Base-by-base conservation (phyloP, 768 basidiomycete species). In the Xerocomellus amylosporus region DNA sequence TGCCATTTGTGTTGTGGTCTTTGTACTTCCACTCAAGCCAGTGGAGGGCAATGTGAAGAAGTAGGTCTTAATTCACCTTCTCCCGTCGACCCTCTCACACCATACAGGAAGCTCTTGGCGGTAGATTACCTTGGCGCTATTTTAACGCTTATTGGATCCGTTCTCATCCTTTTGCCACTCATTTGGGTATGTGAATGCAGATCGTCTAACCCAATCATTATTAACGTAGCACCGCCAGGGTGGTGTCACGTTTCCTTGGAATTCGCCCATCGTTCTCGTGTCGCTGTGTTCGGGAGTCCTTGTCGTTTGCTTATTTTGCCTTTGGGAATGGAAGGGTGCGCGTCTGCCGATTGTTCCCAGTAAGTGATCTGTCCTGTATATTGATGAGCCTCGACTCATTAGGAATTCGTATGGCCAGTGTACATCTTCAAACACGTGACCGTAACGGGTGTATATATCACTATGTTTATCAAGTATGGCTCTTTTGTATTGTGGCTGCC, bases 321-420 rank as follows among this genome's bases (percentile, higher is more conserved):
- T 82, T 36, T 88, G 85, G 78, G 89, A 92, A 69, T 85, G 84
- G 79, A 86, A 82, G 66, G 75, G 84, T 1, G 85, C 87, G 2
- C 72, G 70, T 46, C 75, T 90, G 7, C 90, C 89, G 0, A 86
- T 90, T 50, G 81, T 90, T 4, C 88, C 88, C 5, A 84, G 85
- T 84, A 60, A 49, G 82, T 70, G 4, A 20, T 44, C 45, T 22
- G 7, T 30, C 5, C 34, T 30, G 20, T 34, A 14, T 5, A 5
- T 40, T 3, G 17, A 8, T 1, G 30, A 34, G 6, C 24, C 20
- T 43, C n/a, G 34, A 36, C 10, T 51, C 34, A 52, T 22, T 22
- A 5, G 19, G 36, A 30, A 20, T 19, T 42, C 5, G 14, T 30
- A 30, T 38, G 30, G 15, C n/a, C 54, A 86, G 86, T 89, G 81